These are phyloP conservation scores for Mrakia frigida DNA, from an alignment of 768 basidiomycete species.

Conservation along the genomic window DNA sequence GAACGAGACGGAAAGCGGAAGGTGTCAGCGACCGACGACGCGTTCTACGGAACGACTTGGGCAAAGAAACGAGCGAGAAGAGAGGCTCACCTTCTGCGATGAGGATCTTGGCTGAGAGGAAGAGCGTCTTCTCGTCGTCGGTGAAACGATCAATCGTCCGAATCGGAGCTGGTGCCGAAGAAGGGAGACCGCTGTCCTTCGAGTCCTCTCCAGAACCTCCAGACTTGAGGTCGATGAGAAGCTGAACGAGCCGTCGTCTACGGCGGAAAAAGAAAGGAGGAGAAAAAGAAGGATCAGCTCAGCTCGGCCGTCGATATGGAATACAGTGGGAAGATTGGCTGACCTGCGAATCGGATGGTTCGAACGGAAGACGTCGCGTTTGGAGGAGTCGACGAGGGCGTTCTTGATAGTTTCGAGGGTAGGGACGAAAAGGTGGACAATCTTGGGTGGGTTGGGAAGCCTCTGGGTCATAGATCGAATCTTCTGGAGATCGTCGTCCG, in stretches of 20 bases:
- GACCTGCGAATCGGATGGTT: slow-evolving; percentile 12
- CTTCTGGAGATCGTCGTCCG: background rate
- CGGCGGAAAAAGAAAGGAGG: too few relatives aligned
- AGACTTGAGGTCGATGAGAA: background rate
- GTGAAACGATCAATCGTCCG: slow-evolving; percentile 21
- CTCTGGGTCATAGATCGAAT: background rate
- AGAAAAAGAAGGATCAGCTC: background rate
- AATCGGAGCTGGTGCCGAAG: background rate
- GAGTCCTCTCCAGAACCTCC: background rate
- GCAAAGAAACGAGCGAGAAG: background rate
- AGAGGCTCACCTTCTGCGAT: slow-evolving; percentile 10
- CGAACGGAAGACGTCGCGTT: background rate
- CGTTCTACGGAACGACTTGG: background rate
- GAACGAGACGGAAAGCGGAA: background rate
- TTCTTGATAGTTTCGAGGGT: slow-evolving; percentile 13
- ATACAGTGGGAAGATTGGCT: background rate
- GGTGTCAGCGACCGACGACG: background rate
- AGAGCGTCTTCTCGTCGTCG: slow-evolving; percentile 10
- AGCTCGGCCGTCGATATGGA: background rate
- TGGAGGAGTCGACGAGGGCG: background rate
- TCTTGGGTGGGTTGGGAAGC: background rate
- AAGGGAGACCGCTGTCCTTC: background rate
- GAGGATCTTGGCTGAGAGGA: background rate
- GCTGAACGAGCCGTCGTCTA: slow-evolving; percentile 11
- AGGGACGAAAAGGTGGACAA: slow-evolving; percentile 11